Conservation (phyloP, 495 filamentous ascomycete genomes). For the Xylaria bambusicola region DNA sequence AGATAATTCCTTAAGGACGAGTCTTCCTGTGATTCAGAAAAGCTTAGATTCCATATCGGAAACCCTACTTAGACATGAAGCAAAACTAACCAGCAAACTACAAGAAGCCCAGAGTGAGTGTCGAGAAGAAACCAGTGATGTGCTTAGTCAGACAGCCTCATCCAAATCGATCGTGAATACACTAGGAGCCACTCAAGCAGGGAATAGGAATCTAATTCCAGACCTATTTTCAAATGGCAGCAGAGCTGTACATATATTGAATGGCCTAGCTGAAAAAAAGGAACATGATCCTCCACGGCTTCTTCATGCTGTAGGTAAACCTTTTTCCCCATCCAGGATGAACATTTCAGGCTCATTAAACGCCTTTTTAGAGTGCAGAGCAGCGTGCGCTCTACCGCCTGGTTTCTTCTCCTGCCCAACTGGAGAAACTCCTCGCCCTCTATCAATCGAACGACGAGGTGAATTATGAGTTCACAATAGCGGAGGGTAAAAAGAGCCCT, state of each 20-base stretch:
- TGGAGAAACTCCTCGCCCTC: neutral
- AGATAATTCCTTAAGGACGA: neutral
- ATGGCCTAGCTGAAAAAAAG: neutral
- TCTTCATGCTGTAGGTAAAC: neutral
- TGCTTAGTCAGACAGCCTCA: too few relatives aligned
- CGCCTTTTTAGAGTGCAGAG: neutral
- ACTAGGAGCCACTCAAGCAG: neutral
- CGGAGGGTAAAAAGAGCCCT: neutral
- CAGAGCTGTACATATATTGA: neutral
- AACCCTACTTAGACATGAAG: neutral
- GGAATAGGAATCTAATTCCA: neutral
- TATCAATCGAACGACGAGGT: neutral
- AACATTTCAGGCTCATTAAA: neutral
- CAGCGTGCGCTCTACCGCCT: slow-evolving; percentile 3
- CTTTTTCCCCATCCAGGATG: neutral
- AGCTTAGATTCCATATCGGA: neutral
- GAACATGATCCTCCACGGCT: neutral
- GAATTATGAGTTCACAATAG: slow-evolving; percentile 1
- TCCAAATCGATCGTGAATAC: too few relatives aligned
- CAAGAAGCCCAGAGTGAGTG: neutral
- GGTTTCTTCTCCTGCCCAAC: neutral
- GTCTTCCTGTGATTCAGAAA: neutral
- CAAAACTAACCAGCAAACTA: neutral
- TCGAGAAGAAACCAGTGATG: neutral
- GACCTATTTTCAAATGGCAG: neutral